Conservation (phyloP, 2,329 filamentous ascomycete species). For the Uncinocarpus reesii region DNA sequence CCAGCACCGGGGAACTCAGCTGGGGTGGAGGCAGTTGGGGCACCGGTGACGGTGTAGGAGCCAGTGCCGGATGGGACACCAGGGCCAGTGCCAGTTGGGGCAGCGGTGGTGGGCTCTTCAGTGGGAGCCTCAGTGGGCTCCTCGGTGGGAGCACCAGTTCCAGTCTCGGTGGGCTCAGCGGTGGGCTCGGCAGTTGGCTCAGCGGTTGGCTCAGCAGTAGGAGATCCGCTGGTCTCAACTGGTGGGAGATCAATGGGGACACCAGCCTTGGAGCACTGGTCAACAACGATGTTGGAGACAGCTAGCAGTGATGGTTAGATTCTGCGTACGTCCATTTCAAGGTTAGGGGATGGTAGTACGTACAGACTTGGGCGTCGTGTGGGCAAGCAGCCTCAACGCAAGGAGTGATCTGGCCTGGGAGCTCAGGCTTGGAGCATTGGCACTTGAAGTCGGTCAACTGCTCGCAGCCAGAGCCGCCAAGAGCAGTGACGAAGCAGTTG, state of each 20-base stretch:
- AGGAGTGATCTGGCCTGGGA: slow-evolving; percentile 36
- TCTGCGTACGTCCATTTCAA: background rate
- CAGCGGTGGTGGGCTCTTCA: slow-evolving; percentile 4
- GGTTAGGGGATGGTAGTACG: background rate
- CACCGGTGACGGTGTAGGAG: slow-evolving; percentile 13
- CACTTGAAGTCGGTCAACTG: slow-evolving; percentile 40
- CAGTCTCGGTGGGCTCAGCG: slow-evolving; percentile 4
- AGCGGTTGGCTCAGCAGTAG: slow-evolving; percentile 5
- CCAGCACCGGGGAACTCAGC: slow-evolving; percentile 16
- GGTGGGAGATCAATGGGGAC: slow-evolving; percentile 31
- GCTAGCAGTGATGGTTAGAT: slow-evolving; percentile 19
- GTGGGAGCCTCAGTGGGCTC: background rate
- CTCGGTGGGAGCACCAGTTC: background rate
- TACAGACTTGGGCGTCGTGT: slow-evolving; percentile 8
- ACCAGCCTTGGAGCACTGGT: slow-evolving; percentile 28
- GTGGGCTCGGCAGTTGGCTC: slow-evolving; percentile 9
- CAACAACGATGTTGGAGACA: slow-evolving; percentile 29
- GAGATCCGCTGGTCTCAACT: slow-evolving; percentile 17
- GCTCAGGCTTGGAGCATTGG: slow-evolving; percentile 39
- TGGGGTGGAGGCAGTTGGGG: slow-evolving; percentile 18
- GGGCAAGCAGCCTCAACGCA: slow-evolving; percentile 39
- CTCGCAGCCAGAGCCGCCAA: slow-evolving; percentile 38
- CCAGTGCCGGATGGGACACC: slow-evolving; percentile 14
- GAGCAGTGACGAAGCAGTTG: slow-evolving; percentile 37
- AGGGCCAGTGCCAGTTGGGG: slow-evolving; percentile 12